Base-by-base conservation (phyloP, 495 filamentous ascomycete genomes). In the Penicillium diatomitis region DNA sequence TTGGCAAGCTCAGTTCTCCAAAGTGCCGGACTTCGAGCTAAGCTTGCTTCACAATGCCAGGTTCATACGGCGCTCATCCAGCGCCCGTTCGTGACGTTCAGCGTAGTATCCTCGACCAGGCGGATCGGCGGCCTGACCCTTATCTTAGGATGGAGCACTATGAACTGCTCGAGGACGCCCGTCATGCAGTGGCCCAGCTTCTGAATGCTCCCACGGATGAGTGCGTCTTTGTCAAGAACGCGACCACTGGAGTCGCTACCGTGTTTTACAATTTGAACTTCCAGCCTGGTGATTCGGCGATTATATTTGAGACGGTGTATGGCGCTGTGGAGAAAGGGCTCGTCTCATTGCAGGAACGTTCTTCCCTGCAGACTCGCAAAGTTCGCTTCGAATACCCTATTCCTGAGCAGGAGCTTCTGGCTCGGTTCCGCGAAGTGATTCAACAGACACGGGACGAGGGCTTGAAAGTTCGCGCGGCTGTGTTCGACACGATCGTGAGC, bases 41-140 rank as follows among this genome's bases (percentile, higher is more conserved):
- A 3, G 4, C 38, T 48, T 10, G 42, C 28, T 44, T 32, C 49
- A n/a, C 55, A 9, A 6, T 4, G 31, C 12, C 48, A 85, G 87
- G 88, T 47, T 89, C 90, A 27, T 96, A 85, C 64, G 90, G 90
- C 11, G 79, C 86, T 8, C 80, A 82, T 56, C 89, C 90, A 8
- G 63, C 55, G 8, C 49, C 67, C 34, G 72, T 96, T 55, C 76
- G 75, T 34, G 58, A 75, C 4, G 70, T 70, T n/a, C 73, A 82
- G 12, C 75, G 73, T 33, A 44, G 64, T 32, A 83, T 77, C 56
- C 80, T 90, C 64, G 68, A 75, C 47, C 54, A 64, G 1, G 66
- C 73, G 46, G 90, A 96, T 68, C 52, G 71, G 1, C 67, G 60
- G 6, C 86, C 89, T 0, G 87, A 95, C 68, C 58, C 64, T 20